Percentiles rank a stretch among this genome's conserved stretches.
Evolutionary conservation across 169 alveolate species (phyloP).

Genomic region (Eimeria necatrix): DNA sequence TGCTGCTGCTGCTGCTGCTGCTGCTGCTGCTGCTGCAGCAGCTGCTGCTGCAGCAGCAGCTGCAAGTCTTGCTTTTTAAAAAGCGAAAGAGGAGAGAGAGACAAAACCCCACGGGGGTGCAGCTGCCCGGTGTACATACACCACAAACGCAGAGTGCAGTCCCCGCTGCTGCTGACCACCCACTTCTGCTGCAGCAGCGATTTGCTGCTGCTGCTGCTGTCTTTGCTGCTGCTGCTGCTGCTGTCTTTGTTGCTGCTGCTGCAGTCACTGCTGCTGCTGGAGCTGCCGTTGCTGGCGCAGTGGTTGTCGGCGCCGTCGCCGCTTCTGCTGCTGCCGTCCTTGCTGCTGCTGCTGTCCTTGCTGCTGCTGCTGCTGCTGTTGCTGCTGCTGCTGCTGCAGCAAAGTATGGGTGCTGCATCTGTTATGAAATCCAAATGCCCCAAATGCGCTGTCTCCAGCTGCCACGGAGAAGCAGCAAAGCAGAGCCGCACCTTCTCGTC

Average conservation of each 20-base stretch:
- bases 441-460: background rate
- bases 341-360: too few species aligned
- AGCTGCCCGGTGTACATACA: background rate
- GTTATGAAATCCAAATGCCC: constrained; percentile 55
- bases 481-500: constrained; percentile 56
- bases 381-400: too few species aligned
- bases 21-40: background rate
- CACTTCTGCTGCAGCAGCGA: constrained; percentile 49
- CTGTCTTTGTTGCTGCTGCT: background rate
- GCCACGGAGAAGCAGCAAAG: constrained; percentile 30
- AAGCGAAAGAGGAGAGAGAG: background rate
- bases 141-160: constrained; percentile 22
- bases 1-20: constrained; percentile 39
- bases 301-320: background rate
- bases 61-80: background rate
- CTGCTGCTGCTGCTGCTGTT: background rate
- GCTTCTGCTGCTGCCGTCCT: too few species aligned
- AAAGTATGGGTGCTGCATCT: background rate
- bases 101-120: background rate
- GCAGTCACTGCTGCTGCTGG: background rate
- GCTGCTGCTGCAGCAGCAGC: background rate
- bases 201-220: background rate
- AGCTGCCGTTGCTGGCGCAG: background rate
- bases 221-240: too few species aligned
- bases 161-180: constrained; percentile 6